Evolutionary conservation across 108 stramenopile species (phyloP), one percentile per base, ranked within the genome.

Genomic region (Cyclotella baltica): DNA sequence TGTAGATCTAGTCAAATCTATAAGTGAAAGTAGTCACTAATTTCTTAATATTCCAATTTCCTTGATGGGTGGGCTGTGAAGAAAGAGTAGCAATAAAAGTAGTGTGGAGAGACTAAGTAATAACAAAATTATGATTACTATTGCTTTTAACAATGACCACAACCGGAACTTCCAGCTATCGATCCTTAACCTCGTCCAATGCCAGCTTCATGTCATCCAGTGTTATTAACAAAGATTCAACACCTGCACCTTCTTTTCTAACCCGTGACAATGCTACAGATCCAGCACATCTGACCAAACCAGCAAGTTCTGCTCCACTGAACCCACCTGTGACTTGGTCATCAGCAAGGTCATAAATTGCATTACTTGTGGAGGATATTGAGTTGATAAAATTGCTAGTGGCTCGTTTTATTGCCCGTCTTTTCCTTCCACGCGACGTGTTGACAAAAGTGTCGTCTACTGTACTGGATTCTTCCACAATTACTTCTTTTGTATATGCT

Each of bases 251-350:
- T 37, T 89, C 87, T 55, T 68, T 70, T 37, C 90, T 72, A 3
- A 74, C 81, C 43, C 90, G 72, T 1, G 86, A 79, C 22, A 97
- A 73, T 28, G 93, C 92, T 13, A 92, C 78, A 19, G 88, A 92
- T 20, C 91, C 92, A 70, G 96, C 92, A 65, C 91, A 91, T 57
- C 93, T 85, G 1, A 72, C 71, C 51, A 53, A 27, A 57, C 69
- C 37, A 10, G 36, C 69, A 30, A 53, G 19, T 25, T 53, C 51
- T 36, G 92, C 90, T 36, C 97, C 97, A 10, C 91, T 90, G 72
- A 95, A 96, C 19, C 93, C 93, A 50, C 74, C 85, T 19, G 93
- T 93, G 63, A 75, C 75, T 50, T 57, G 46, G 83, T 86, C 81
- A 11, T 87, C 64, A 4, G 93, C 90, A 65, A 93, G 81, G 80